Conservation (phyloP, 768 basidiomycete species). For the Chalciporus pseudorubinellus region DNA sequence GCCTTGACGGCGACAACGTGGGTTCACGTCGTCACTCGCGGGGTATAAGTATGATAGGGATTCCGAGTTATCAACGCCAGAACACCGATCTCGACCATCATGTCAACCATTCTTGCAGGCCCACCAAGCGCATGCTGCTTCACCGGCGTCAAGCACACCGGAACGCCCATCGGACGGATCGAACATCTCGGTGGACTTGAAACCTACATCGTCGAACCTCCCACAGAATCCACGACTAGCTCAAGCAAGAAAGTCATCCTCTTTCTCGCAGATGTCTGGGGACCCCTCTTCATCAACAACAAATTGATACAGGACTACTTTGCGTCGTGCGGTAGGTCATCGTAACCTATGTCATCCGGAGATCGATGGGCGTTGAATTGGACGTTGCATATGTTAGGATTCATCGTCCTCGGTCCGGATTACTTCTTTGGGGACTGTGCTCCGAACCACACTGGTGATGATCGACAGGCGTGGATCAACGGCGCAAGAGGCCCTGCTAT, state of each 20-base stretch:
- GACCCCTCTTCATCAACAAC: slow-evolving; percentile 53
- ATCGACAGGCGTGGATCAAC: slow-evolving; percentile 40
- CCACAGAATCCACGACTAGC: slow-evolving; percentile 12
- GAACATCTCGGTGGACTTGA: slow-evolving; percentile 45
- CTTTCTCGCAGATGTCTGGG: slow-evolving; percentile 55
- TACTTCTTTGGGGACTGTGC: slow-evolving; percentile 56
- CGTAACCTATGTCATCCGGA: background rate
- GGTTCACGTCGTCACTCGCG: too few relatives aligned
- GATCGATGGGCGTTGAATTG: too few relatives aligned
- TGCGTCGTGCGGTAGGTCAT: slow-evolving; percentile 49
- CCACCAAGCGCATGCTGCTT: slow-evolving; percentile 47
- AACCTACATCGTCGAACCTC: slow-evolving; percentile 55
- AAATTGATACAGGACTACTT: slow-evolving; percentile 61
- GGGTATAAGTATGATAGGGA: too few relatives aligned
- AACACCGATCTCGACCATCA: background rate
- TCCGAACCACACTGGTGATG: slow-evolving; percentile 25
- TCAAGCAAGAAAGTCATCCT: slow-evolving; percentile 46
- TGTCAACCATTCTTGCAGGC: slow-evolving; percentile 38
- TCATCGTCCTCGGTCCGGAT: slow-evolving; percentile 55
- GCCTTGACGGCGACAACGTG: too few relatives aligned
- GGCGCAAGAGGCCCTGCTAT: slow-evolving; percentile 33
- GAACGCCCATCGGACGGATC: slow-evolving; percentile 43
- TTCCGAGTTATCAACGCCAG: too few relatives aligned
- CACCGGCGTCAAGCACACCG: slow-evolving; percentile 48
- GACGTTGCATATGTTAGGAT: slow-evolving; percentile 38